phyloP scores from a whole-genome alignment of 2,329 filamentous ascomycete species.

The Talaromyces sp. region DNA sequence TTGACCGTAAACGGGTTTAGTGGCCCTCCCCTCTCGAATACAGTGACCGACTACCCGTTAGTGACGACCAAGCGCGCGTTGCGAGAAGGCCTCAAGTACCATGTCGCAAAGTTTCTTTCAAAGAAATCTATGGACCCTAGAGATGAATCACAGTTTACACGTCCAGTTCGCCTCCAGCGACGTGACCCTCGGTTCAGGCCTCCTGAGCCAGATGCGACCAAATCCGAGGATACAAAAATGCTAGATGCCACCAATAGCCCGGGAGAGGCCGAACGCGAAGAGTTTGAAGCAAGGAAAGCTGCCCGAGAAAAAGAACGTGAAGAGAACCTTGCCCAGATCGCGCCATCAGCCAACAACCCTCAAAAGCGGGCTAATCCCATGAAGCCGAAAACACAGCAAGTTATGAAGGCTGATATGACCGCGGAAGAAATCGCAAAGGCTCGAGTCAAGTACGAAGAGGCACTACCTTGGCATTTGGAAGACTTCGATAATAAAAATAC shows the following conservation, averaged over 20 bases:
- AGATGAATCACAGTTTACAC: constrained; percentile 76
- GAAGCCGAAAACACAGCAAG: constrained; percentile 78
- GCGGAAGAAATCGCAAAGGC: constrained; percentile 63
- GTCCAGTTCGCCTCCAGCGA: constrained; percentile 82
- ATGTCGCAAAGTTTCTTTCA: constrained; percentile 75
- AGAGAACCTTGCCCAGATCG: constrained; percentile 85
- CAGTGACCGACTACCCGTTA: constrained; percentile 58
- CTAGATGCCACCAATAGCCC: constrained; percentile 40
- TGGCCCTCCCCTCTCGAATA: constrained; percentile 33
- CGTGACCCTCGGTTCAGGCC: constrained; percentile 66
- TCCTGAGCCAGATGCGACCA: constrained; percentile 47
- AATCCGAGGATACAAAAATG: constrained; percentile 26
- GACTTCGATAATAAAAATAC: constrained; percentile 94
- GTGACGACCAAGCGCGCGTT: constrained; percentile 77
- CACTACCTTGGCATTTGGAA: constrained; percentile 92
- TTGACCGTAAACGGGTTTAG: constrained; percentile 38
- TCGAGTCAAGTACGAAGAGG: constrained; percentile 79
- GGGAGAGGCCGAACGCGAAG: constrained; percentile 62
- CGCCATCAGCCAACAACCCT: constrained; percentile 65
- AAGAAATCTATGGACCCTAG: constrained; percentile 60
- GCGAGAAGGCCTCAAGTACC: constrained; percentile 73
- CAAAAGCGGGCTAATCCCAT: constrained; percentile 62
- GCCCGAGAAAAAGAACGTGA: constrained; percentile 82
- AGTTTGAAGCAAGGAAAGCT: constrained; percentile 55
- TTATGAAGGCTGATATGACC: constrained; percentile 73